Percentiles rank a stretch among this genome's conserved stretches.
phyloP scores from a whole-genome alignment of 352 stramenopile genomes.

The Pythium graminicola region DNA sequence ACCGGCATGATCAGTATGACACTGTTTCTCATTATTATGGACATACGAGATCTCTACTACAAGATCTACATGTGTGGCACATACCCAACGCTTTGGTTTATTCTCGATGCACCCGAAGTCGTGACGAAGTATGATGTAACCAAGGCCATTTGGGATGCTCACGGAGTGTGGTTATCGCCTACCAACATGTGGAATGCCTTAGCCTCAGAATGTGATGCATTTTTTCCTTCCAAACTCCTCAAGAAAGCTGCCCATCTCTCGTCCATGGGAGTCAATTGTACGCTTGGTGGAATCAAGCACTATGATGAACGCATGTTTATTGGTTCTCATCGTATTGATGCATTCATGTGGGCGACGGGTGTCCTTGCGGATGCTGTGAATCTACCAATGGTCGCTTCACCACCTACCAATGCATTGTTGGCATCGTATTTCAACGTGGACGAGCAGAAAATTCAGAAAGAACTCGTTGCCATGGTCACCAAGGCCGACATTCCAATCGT shows the following conservation, averaged over 20 bases:
- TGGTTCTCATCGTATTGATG: constrained; percentile 12
- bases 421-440: constrained; percentile 13
- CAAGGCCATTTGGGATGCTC: constrained; percentile 11
- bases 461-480: constrained; percentile 1
- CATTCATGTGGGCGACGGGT: constrained; percentile 16
- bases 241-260: constrained; percentile 20
- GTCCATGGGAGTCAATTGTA: constrained; percentile 14
- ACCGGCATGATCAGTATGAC: constrained; percentile 24
- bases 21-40: constrained; percentile 25
- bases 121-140: constrained; percentile 22
- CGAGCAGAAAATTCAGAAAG: constrained; percentile 7
- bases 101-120: constrained; percentile 14
- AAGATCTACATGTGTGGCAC: constrained; percentile 24
- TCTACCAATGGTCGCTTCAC: constrained; percentile 1
- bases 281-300: constrained; percentile 14
- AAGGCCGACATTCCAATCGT: constrained; percentile 9
- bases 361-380: constrained; percentile 18
- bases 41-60: constrained; percentile 26
- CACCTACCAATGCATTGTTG: constrained; percentile 7
- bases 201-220: constrained; percentile 17
- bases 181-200: constrained; percentile 26
- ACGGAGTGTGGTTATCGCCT: constrained; percentile 7
- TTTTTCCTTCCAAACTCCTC: constrained; percentile 16
- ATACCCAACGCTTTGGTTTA: constrained; percentile 17
- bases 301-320: constrained; percentile 22